phyloP scores from a whole-genome alignment of 345 rosid species.

The Murraya paniculata region DNA sequence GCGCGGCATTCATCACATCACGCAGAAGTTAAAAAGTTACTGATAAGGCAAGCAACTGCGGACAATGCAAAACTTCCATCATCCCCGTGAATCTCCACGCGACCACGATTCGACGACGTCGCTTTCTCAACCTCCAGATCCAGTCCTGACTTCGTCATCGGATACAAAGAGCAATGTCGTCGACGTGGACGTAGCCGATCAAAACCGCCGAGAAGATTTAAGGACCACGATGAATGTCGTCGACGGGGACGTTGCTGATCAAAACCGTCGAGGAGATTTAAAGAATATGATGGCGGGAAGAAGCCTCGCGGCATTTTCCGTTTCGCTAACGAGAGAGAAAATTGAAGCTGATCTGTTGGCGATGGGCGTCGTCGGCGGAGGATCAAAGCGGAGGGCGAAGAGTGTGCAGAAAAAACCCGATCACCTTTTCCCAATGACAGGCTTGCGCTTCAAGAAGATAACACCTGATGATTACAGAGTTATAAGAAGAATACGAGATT shows the following conservation, averaged over 20 bases:
- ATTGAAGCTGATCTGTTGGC: not conserved
- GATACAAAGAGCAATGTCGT: not conserved
- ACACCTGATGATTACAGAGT: not conserved
- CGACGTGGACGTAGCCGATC: too few relatives aligned
- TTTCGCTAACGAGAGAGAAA: not conserved
- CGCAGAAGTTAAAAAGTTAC: too few relatives aligned
- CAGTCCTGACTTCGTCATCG: not conserved
- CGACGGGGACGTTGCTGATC: not conserved
- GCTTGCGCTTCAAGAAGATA: not conserved
- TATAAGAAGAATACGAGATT: too few relatives aligned
- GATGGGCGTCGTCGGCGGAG: not conserved
- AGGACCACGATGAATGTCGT: too few relatives aligned
- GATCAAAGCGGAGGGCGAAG: not conserved
- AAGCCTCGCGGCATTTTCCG: not conserved
- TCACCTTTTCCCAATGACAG: not conserved
- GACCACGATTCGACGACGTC: not conserved
- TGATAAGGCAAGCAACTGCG: too few relatives aligned
- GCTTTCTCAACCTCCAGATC: not conserved
- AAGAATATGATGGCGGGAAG: not conserved
- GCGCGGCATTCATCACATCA: too few relatives aligned
- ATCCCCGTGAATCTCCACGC: too few relatives aligned
- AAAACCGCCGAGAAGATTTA: too few relatives aligned
- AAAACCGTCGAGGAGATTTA: not conserved
- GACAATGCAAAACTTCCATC: too few relatives aligned
- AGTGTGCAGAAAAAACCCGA: not conserved